A percentile compares a stretch with the other conserved stretches of the same genome.
phyloP scores from a whole-genome alignment of 176 grass and related monocot species.

The Saccharum spontaneum region DNA sequence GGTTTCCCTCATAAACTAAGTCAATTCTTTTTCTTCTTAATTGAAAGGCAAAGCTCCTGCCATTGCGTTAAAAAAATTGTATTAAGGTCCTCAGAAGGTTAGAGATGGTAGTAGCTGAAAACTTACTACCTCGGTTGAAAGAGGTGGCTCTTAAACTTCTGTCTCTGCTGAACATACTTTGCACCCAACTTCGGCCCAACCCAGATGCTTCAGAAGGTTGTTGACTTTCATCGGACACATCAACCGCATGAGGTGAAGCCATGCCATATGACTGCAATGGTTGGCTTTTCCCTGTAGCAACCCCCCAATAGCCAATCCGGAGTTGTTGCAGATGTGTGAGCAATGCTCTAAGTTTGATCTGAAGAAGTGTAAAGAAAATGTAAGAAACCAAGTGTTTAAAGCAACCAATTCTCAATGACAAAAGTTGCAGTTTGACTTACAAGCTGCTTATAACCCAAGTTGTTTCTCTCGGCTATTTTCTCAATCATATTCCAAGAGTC shows the following conservation, averaged over 20 bases:
- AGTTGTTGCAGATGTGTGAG: slow-evolving; percentile 97
- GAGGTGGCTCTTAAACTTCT: slow-evolving; percentile 87
- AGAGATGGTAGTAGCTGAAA: slow-evolving; percentile 12
- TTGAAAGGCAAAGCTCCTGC: not conserved
- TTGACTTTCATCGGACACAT: slow-evolving; percentile 88
- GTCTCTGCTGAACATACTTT: slow-evolving; percentile 99
- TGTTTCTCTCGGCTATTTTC: slow-evolving; percentile 98
- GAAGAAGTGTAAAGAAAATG: slow-evolving; percentile 33
- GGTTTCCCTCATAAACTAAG: not conserved
- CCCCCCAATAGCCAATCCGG: slow-evolving; percentile 89
- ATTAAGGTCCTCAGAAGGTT: not conserved
- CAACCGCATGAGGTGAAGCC: slow-evolving; percentile 74
- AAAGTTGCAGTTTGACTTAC: slow-evolving; percentile 60
- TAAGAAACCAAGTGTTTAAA: slow-evolving; percentile 22
- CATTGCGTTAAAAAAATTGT: not conserved
- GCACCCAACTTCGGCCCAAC: slow-evolving; percentile 94
- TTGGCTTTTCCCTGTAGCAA: slow-evolving; percentile 60
- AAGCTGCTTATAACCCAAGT: slow-evolving; percentile 96
- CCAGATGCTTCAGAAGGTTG: slow-evolving; percentile 91
- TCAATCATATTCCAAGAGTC: slow-evolving; percentile 99
- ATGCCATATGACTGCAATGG: slow-evolving; percentile 57
- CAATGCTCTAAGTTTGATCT: slow-evolving; percentile 96
- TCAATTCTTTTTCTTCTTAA: not conserved
- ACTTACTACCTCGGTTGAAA: slow-evolving; percentile 77
- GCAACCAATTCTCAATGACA: slow-evolving; percentile 12